These are phyloP conservation scores for Neurospora crassa DNA, from an alignment of 2,329 filamentous ascomycete genomes.

Conservation along the genomic window DNA sequence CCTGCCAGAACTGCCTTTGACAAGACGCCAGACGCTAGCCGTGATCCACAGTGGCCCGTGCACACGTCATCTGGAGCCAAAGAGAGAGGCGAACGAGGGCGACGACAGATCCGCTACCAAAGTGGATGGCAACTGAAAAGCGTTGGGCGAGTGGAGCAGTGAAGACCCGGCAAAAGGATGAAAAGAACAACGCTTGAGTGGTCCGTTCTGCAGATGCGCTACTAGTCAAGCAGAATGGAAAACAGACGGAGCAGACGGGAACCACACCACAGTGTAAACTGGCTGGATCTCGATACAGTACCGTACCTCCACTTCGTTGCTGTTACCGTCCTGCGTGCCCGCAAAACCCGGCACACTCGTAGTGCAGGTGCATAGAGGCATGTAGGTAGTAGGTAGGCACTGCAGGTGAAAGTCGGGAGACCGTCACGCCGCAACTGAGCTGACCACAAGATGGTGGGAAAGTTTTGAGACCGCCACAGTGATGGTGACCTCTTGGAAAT, in stretches of 20 bases:
- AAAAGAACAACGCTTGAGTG: background rate
- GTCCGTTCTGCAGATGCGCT: background rate
- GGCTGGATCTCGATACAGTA: background rate
- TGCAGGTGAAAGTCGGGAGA: background rate
- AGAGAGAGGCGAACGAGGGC: background rate
- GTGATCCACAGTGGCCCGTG: background rate
- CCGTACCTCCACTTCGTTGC: background rate
- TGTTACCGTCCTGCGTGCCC: background rate
- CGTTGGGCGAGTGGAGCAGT: background rate
- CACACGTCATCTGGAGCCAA: background rate
- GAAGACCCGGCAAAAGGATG: background rate
- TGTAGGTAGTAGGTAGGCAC: background rate
- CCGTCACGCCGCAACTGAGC: background rate
- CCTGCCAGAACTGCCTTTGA: background rate
- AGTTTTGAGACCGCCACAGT: background rate
- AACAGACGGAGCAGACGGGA: background rate
- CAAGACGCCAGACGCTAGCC: background rate
- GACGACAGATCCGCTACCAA: background rate
- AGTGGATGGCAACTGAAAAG: background rate
- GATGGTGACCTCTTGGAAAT: background rate
- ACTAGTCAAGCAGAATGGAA: background rate
- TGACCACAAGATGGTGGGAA: background rate
- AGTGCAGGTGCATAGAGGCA: background rate
- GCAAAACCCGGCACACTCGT: background rate
- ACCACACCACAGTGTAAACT: background rate